phyloP scores from a whole-genome alignment of 1,139 yeast species.

The Magnusiomyces starmeri region DNA sequence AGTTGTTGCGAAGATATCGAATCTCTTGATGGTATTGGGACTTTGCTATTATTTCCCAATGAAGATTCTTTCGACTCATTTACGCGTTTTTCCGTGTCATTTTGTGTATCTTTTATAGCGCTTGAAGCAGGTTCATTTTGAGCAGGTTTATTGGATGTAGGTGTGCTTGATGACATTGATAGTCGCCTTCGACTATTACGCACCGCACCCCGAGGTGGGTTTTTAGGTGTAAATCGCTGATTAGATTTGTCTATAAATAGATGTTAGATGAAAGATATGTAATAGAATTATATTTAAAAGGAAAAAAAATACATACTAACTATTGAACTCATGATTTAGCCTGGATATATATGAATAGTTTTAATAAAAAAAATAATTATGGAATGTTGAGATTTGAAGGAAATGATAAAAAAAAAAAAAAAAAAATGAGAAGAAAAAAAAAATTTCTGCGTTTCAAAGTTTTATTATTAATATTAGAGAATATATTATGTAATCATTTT shows the following conservation, averaged over 20 bases:
- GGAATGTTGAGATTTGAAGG: too few species aligned
- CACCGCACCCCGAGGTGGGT: neutral
- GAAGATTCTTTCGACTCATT: too few species aligned
- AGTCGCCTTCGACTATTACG: neutral
- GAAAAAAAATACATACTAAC: conserved; percentile 1
- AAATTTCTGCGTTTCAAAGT: too few species aligned
- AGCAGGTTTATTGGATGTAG: neutral
- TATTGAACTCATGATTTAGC: conserved; percentile 4
- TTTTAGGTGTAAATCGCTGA: conserved; percentile 15
- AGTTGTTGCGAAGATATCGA: neutral
- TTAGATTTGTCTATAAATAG: conserved; percentile 16
- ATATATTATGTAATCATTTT: too few species aligned
- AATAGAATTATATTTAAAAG: neutral
- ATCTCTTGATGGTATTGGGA: neutral
- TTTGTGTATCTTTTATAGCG: neutral
- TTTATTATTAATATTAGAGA: too few species aligned
- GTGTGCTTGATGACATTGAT: neutral
- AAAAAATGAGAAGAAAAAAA: too few species aligned
- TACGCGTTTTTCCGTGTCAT: too few species aligned
- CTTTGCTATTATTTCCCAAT: too few species aligned
- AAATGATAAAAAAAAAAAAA: too few species aligned
- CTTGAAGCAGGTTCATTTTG: neutral
- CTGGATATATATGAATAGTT: too few species aligned
- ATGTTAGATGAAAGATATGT: neutral
- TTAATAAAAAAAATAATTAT: too few species aligned